A percentile compares a stretch with the other conserved stretches of the same genome.
Conservation (phyloP, 306 rosid species). For the Dalbergia oliveri region DNA sequence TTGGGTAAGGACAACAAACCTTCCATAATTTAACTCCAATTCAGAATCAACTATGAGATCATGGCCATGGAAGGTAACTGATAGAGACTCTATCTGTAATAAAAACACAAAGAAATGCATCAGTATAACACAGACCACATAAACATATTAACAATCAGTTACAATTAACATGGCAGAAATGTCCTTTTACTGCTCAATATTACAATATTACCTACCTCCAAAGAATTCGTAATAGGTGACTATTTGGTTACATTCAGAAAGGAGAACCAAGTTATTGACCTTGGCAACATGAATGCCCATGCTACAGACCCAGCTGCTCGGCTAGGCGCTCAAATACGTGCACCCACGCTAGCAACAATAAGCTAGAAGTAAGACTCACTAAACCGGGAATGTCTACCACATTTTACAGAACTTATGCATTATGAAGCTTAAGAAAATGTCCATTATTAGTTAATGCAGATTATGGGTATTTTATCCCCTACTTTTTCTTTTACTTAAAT, state of each 20-base stretch:
- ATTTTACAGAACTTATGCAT: slow-evolving; percentile 1
- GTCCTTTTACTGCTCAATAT: slow-evolving; percentile 34
- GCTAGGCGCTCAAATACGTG: slow-evolving; percentile 55
- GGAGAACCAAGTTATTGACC: slow-evolving; percentile 48
- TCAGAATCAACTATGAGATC: slow-evolving; percentile 95
- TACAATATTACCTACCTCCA: slow-evolving; percentile 49
- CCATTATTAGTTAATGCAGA: not conserved
- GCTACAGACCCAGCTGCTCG: slow-evolving; percentile 60
- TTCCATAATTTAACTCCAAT: slow-evolving; percentile 95
- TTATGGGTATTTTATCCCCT: not conserved
- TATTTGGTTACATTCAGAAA: slow-evolving; percentile 51
- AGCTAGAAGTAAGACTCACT: slow-evolving; percentile 55
- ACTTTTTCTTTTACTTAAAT: not conserved
- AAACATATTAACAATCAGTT: slow-evolving; percentile 5
- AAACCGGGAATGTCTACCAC: slow-evolving; percentile 32
- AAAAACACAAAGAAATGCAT: slow-evolving; percentile 29
- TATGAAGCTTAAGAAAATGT: slow-evolving; percentile 2
- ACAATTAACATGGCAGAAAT: slow-evolving; percentile 29
- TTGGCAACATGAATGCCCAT: slow-evolving; percentile 58
- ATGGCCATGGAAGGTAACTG: slow-evolving; percentile 96
- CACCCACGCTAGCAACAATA: slow-evolving; percentile 62
- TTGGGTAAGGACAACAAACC: slow-evolving; percentile 54
- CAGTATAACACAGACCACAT: not conserved
- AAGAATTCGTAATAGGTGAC: slow-evolving; percentile 40
- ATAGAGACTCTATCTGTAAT: slow-evolving; percentile 89